A percentile compares a stretch with the other conserved stretches of the same genome.
Evolutionary conservation across 305 asterid genomes (phyloP).

Genomic region (Fraxinus velutina): DNA sequence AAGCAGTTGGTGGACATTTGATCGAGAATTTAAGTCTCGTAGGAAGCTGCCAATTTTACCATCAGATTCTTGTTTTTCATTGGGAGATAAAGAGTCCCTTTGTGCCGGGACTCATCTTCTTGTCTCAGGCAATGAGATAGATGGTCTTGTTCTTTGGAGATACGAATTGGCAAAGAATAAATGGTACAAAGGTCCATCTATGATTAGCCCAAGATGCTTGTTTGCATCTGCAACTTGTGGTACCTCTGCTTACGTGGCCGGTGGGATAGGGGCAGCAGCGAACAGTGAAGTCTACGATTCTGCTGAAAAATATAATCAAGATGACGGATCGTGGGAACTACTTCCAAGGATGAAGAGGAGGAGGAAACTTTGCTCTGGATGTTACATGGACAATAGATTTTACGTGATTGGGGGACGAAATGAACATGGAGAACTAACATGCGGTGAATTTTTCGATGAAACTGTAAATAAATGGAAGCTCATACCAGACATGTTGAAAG

Average conservation of each 20-base stretch:
- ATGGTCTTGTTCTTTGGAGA: constrained; percentile 64
- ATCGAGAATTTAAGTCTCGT: constrained; percentile 45
- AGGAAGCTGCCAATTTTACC: constrained; percentile 58
- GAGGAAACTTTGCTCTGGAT: constrained; percentile 57
- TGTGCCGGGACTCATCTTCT: constrained; percentile 70
- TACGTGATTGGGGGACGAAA: constrained; percentile 71
- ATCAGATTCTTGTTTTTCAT: constrained; percentile 52
- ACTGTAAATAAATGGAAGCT: constrained; percentile 24
- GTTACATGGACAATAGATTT: constrained; percentile 62
- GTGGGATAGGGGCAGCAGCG: constrained; percentile 47
- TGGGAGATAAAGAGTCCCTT: constrained; percentile 67
- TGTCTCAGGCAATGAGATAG: constrained; percentile 60
- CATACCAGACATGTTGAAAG: not conserved
- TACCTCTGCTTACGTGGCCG: constrained; percentile 57
- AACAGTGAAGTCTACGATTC: constrained; percentile 42
- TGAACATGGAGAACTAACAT: constrained; percentile 48
- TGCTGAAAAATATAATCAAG: constrained; percentile 56
- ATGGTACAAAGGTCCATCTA: constrained; percentile 64
- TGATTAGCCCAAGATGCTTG: constrained; percentile 67
- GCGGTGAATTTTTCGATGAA: constrained; percentile 69
- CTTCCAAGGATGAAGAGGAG: constrained; percentile 60
- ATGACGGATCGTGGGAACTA: constrained; percentile 44
- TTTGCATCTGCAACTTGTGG: constrained; percentile 76
- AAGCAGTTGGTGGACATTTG: constrained; percentile 62
- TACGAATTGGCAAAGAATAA: constrained; percentile 47